Conservation (phyloP, 148 eudicot species). For the Salicornia ramosissima region DNA sequence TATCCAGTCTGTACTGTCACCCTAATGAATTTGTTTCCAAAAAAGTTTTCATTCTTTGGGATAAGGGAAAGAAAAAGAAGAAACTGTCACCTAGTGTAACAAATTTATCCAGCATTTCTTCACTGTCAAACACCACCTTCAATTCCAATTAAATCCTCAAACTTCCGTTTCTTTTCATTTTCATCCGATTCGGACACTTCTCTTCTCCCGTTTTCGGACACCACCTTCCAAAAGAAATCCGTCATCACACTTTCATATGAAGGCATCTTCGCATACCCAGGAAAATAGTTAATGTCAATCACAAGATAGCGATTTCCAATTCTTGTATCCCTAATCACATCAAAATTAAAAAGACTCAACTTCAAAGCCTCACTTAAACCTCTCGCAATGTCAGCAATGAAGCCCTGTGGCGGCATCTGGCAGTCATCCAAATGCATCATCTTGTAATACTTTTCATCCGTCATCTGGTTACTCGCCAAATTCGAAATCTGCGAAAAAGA, state of each 20-base stretch:
- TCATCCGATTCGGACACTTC: not conserved
- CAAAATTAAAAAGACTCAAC: slow-evolving; percentile 63
- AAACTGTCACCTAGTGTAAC: slow-evolving; percentile 18
- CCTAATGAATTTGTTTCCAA: slow-evolving; percentile 15
- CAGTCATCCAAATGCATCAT: slow-evolving; percentile 47
- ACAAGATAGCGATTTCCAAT: slow-evolving; percentile 69
- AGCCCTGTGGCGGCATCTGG: slow-evolving; percentile 53
- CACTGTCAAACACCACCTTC: slow-evolving; percentile 17
- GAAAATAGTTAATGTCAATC: slow-evolving; percentile 86
- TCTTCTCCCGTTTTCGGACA: slow-evolving; percentile 16
- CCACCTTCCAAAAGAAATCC: slow-evolving; percentile 63
- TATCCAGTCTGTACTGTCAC: slow-evolving; percentile 30
- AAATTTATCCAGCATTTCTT: slow-evolving; percentile 13
- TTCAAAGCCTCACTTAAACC: slow-evolving; percentile 46
- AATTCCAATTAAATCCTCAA: slow-evolving; percentile 28
- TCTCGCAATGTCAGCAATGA: slow-evolving; percentile 44
- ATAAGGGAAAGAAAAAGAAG: slow-evolving; percentile 1
- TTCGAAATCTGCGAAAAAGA: slow-evolving; percentile 74
- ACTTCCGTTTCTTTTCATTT: slow-evolving; percentile 17
- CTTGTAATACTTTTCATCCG: slow-evolving; percentile 47
- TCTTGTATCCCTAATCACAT: slow-evolving; percentile 60
- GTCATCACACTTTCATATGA: slow-evolving; percentile 59
- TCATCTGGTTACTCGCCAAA: slow-evolving; percentile 36
- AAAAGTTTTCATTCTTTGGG: not conserved
- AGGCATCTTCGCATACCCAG: slow-evolving; percentile 89